Evolutionary conservation across 441 rosid genomes (phyloP), one percentile per base, ranked within the genome.

Genomic region (Gossypium aridum): DNA sequence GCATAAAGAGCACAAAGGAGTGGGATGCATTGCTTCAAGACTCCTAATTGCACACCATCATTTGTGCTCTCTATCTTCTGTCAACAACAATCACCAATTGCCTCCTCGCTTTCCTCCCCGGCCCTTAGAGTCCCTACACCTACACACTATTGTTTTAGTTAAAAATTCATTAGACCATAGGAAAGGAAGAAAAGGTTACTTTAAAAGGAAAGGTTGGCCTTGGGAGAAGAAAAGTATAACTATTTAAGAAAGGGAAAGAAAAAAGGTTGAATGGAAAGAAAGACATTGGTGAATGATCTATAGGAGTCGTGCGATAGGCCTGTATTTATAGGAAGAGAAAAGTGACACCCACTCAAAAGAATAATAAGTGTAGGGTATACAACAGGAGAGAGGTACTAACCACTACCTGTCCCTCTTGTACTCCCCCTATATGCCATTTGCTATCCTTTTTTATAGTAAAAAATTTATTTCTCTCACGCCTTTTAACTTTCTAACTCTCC

Each of bases 1-100:
- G 95, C 79, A 86, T 87, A 90, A 87, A 87, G 92, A 90, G 94
- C 95, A 91, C 95, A 85, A 87, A 93, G 87, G 92, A 89, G 79
- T 71, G 88, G 87, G 74, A 84, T 87, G 89, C 92, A 79, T 61
- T n/a, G 49, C 26, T 20, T 17, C 66, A 28, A 23, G 12, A 16
- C 23, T 37, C 34, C 53, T 19, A 71, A 26, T 45, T 22, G 56
- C 57, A 71, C 9, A 39, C 54, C 66, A 66, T 66, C 75, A 23
- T 72, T 66, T 57, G 75, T 72, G 75, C 75, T 59, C 75, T 72
- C 75, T 72, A 72, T 72, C 75, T 72, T 72, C 75, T 72, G 75
- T 72, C 75, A 72, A 72, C 75, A 73, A 45, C 76, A 37, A 60
- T 22, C 39, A 60, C 39, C 10, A 23, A 1, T 34, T 37, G 75